Conservation (phyloP, 2,329 filamentous ascomycete species). For the Cladosporium sp. region DNA sequence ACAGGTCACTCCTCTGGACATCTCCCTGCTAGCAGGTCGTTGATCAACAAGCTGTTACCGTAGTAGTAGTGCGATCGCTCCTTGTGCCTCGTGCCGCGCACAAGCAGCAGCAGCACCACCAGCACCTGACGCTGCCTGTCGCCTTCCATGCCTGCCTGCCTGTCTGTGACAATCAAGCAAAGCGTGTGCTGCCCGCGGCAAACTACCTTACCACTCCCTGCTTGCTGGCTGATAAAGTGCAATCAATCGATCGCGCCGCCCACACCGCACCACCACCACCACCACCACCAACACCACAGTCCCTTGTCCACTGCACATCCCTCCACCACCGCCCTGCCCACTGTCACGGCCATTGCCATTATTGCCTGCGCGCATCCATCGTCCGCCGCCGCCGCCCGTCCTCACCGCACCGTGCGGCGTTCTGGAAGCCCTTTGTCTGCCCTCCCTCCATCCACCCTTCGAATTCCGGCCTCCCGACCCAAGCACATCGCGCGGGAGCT, state of each 20-base stretch:
- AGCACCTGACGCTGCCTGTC: neutral
- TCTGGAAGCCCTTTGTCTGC: slow-evolving; percentile 12
- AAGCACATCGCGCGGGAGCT: neutral
- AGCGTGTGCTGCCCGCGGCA: neutral
- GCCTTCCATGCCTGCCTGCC: neutral
- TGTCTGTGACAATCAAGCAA: neutral
- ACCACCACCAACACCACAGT: neutral
- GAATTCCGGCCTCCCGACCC: neutral
- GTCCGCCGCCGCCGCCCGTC: neutral
- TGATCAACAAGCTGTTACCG: neutral
- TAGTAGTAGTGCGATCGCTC: neutral
- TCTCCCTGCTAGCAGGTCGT: neutral
- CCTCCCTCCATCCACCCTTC: neutral
- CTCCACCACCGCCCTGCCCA: neutral
- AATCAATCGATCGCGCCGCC: neutral
- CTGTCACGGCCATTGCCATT: neutral
- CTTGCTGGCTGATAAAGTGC: neutral
- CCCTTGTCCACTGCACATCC: neutral
- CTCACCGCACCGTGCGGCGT: slow-evolving; percentile 2
- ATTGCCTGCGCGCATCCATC: neutral
- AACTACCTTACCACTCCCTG: neutral
- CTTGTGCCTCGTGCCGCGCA: slow-evolving; percentile 5
- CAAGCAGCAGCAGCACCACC: neutral
- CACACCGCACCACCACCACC: neutral
- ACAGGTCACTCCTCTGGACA: neutral